Evolutionary conservation across 306 rosid genomes (phyloP).

Genomic region (Spatholobus suberectus): DNA sequence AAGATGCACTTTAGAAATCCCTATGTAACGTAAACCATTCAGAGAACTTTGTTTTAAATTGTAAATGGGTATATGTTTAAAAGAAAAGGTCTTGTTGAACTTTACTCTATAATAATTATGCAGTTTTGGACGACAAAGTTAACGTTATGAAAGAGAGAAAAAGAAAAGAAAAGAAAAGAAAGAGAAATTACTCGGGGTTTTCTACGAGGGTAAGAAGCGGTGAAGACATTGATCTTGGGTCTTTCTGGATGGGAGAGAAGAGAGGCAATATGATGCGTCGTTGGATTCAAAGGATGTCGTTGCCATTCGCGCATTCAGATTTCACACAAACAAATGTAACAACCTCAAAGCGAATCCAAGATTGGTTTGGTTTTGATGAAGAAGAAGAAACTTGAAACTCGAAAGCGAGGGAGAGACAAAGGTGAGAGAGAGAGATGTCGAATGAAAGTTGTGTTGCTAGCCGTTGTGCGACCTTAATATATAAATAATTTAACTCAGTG

Average conservation of each 20-base stretch:
- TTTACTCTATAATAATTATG: too few relatives aligned
- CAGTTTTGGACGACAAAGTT: too few relatives aligned
- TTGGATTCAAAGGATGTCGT: slow-evolving; percentile 46
- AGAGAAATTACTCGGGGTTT: slow-evolving; percentile 53
- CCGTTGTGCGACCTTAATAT: too few relatives aligned
- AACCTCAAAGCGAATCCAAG: neutral
- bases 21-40: too few relatives aligned
- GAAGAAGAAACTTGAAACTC: neutral
- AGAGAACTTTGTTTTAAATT: too few relatives aligned
- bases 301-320: slow-evolving; percentile 25
- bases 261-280: slow-evolving; percentile 52
- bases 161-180: neutral
- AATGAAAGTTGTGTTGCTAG: too few relatives aligned
- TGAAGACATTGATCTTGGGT: slow-evolving; percentile 87
- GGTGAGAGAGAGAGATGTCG: too few relatives aligned
- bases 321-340: neutral
- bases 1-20: too few relatives aligned
- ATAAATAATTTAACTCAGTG: too few relatives aligned
- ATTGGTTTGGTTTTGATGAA: neutral
- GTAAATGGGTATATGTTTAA: too few relatives aligned
- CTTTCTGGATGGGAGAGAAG: slow-evolving; percentile 58
- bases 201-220: slow-evolving; percentile 69
- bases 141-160: too few relatives aligned
- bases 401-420: neutral
- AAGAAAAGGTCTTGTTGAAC: too few relatives aligned